Evolutionary conservation across 305 asterid genomes (phyloP), one percentile per base, ranked within the genome.

Genomic region (Solanum hybrid): DNA sequence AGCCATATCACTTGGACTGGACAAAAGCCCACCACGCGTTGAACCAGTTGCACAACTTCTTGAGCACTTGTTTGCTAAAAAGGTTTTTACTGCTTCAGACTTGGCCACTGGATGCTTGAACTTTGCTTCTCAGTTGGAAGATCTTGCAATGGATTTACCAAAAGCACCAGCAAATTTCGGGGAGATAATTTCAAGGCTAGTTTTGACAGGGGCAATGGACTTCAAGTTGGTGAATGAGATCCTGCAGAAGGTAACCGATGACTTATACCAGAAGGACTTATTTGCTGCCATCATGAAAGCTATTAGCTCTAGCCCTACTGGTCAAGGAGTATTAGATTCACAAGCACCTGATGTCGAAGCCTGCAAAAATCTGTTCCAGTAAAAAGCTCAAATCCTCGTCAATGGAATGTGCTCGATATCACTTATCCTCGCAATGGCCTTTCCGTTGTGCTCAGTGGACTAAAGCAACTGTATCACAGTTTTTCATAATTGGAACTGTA

Each of bases 101-200:
- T 91, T 97, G 4, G 82, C 57, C 8, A 13, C 90, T 5, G 98
- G 99, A 33, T 95, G 93, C 89, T 90, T 93, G 75, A 87, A 35
- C 34, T 97, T 92, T 80, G 96, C 98, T 3, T 91, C 91, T 3
- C 35, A 90, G 46, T 91, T 96, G 90, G 98, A 96, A 11, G 99
- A 97, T 90, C 96, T 97, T 12, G 98, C 95, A 64, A 96, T 96
- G 33, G 99, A 97, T 90, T 81, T 97, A 78, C 99, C 99, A 6
- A 96, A 94, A 92, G 98, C 98, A 11, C 99, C 99, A 7, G 86
- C 91, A 14, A 90, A 91, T 91, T 96, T 94, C 16, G 98, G 99
- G 7, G 97, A 93, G 95, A 94, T 97, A 34, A 57, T 94, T 28
- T 96, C 96, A 20, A 93, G 83, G 29, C 88, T 96, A 29, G 90